A percentile compares a stretch with the other conserved stretches of the same genome.
phyloP scores from a whole-genome alignment of 2,329 filamentous ascomycete species.

The Myriosclerotinia curreyana region DNA sequence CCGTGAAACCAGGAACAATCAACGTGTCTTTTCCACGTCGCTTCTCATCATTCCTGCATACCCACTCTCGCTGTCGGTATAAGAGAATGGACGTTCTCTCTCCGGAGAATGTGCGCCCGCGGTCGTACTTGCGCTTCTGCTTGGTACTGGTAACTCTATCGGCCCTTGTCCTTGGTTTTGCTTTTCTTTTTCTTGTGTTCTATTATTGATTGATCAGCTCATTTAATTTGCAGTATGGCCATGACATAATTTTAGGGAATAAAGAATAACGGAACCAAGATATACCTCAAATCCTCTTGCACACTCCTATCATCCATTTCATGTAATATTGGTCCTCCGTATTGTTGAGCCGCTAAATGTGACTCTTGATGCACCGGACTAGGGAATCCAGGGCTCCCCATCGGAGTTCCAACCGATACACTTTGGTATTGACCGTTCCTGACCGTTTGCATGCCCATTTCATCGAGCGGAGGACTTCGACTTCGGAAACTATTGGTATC shows the following conservation, averaged over 20 bases:
- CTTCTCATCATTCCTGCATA: conserved; percentile 20
- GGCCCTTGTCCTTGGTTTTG: conserved; percentile 19
- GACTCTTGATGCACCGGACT: conserved; percentile 11
- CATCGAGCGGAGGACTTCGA: conserved; percentile 17
- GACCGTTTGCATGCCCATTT: conserved; percentile 18
- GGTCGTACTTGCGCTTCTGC: conserved; percentile 15
- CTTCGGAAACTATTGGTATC: conserved; percentile 22
- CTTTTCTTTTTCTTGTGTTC: conserved; percentile 7
- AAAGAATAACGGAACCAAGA: background rate
- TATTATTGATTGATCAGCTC: background rate
- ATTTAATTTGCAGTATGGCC: background rate
- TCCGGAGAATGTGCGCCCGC: conserved; percentile 12
- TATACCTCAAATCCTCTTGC: conserved; percentile 17
- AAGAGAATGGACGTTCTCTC: conserved; percentile 17
- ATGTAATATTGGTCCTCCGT: background rate
- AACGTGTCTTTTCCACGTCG: background rate
- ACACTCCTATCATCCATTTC: conserved; percentile 20
- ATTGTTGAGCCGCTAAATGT: background rate
- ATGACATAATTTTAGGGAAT: background rate
- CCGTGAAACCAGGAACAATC: background rate
- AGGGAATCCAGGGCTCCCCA: conserved; percentile 19
- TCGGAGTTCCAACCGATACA: conserved; percentile 13
- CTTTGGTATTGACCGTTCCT: conserved; percentile 21
- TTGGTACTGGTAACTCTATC: conserved; percentile 15
- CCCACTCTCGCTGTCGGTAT: conserved; percentile 21